A percentile compares a stretch with the other conserved stretches of the same genome.
phyloP scores from a whole-genome alignment of 116 monocot genomes.

The Zostera marina region DNA sequence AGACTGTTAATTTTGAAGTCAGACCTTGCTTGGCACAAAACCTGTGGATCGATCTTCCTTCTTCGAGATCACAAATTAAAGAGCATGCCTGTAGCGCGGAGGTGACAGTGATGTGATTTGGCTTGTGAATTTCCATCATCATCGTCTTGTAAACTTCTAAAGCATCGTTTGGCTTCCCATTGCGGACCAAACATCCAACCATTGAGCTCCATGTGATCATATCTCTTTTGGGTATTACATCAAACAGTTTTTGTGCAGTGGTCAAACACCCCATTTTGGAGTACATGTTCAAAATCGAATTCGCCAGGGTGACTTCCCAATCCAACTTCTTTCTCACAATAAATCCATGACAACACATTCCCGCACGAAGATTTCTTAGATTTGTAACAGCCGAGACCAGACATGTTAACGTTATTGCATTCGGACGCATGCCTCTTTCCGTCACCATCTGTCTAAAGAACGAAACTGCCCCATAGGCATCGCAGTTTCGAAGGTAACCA shows the following conservation, averaged over 20 bases:
- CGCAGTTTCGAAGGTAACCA: conserved; percentile 42
- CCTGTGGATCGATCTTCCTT: conserved; percentile 38
- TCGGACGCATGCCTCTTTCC: conserved; percentile 17
- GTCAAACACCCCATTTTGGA: conserved; percentile 24
- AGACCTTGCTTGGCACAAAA: conserved; percentile 24
- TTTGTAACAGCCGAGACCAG: conserved; percentile 27
- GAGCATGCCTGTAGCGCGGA: conserved; percentile 50
- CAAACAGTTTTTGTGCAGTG: conserved; percentile 25
- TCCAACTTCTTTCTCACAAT: conserved; percentile 17
- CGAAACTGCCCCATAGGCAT: conserved; percentile 14
- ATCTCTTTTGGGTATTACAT: conserved; percentile 28
- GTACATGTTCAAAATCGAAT: conserved; percentile 46
- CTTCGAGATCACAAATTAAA: conserved; percentile 15
- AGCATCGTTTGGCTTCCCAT: conserved; percentile 21
- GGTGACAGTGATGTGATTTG: conserved; percentile 34
- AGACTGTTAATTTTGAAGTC: conserved; percentile 24
- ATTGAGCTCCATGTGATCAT: conserved; percentile 63
- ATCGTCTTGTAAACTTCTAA: conserved; percentile 36
- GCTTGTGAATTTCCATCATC: conserved; percentile 14
- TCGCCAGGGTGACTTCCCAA: conserved; percentile 21
- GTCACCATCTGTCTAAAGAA: conserved; percentile 37
- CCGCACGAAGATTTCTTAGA: conserved; percentile 24
- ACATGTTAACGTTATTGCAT: conserved; percentile 35
- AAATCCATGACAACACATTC: conserved; percentile 44
- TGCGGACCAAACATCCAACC: conserved; percentile 27